Percentiles rank a stretch among this genome's conserved stretches.
Conservation (phyloP, 2,329 filamentous ascomycete genomes). For the Fusarium acutatum region DNA sequence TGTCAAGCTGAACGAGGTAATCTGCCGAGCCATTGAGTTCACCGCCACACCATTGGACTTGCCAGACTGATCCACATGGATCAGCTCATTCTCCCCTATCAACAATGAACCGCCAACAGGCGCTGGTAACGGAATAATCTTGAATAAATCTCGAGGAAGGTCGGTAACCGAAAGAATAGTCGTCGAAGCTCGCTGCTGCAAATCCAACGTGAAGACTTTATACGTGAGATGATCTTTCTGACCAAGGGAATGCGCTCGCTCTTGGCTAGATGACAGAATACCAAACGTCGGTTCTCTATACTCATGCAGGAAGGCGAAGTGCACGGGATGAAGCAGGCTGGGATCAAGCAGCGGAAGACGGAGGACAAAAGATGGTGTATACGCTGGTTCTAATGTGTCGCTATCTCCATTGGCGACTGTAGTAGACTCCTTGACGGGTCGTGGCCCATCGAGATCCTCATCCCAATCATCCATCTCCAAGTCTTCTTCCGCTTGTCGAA, state of each 20-base stretch:
- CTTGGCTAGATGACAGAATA: slow-evolving; percentile 81
- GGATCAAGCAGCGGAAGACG: slow-evolving; percentile 90
- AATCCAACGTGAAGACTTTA: slow-evolving; percentile 92
- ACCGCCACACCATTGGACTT: slow-evolving; percentile 93
- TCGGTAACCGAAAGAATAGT: slow-evolving; percentile 86
- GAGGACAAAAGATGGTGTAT: slow-evolving; percentile 91
- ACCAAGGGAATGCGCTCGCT: slow-evolving; percentile 79
- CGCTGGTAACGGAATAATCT: slow-evolving; percentile 81
- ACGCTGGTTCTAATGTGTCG: slow-evolving; percentile 68
- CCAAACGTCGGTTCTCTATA: slow-evolving; percentile 98
- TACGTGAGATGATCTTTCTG: slow-evolving; percentile 88
- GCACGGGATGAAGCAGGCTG: slow-evolving; percentile 84
- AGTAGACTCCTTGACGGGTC: slow-evolving; percentile 58
- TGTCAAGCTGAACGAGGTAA: slow-evolving; percentile 82
- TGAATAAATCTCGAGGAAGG: slow-evolving; percentile 87
- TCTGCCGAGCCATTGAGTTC: slow-evolving; percentile 85
- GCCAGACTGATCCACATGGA: slow-evolving; percentile 95
- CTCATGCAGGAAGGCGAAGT: slow-evolving; percentile 93
- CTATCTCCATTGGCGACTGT: slow-evolving; percentile 48
- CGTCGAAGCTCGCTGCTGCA: slow-evolving; percentile 92
- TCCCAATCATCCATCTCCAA: slow-evolving; percentile 93
- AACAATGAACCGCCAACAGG: slow-evolving; percentile 90
- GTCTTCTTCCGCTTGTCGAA: slow-evolving; percentile 86
- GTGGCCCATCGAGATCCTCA: slow-evolving; percentile 77
- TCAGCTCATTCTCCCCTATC: slow-evolving; percentile 86